Evolutionary conservation across 2,329 filamentous ascomycete genomes (phyloP).

Genomic region (Escovopsis sp.): DNA sequence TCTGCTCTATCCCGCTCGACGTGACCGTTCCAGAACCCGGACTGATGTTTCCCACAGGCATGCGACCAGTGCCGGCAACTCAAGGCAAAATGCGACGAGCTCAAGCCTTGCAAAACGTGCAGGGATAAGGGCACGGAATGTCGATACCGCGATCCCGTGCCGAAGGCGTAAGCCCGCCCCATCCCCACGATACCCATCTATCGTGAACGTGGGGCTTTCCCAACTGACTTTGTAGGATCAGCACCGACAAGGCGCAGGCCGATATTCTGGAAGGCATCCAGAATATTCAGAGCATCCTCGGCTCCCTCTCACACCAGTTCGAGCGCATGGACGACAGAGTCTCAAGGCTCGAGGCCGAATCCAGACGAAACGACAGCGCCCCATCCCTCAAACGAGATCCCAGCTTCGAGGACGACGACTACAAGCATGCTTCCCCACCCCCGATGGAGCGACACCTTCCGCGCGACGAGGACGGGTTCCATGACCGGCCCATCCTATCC

Average conservation of each 20-base stretch:
- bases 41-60: slow-evolving; percentile 40
- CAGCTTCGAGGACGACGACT: slow-evolving; percentile 18
- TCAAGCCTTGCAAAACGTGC: slow-evolving; percentile 71
- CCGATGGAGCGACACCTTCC: slow-evolving; percentile 7
- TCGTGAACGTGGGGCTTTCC: neutral
- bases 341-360: slow-evolving; percentile 19
- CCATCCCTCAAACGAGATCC: slow-evolving; percentile 6
- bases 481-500: slow-evolving; percentile 13
- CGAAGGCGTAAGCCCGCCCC: slow-evolving; percentile 58
- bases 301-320: slow-evolving; percentile 22
- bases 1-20: slow-evolving; percentile 14
- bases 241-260: slow-evolving; percentile 44
- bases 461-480: slow-evolving; percentile 10
- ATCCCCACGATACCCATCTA: neutral
- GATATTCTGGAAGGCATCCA: slow-evolving; percentile 45
- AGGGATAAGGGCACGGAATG: slow-evolving; percentile 73
- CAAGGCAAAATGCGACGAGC: slow-evolving; percentile 87
- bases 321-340: slow-evolving; percentile 23
- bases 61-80: slow-evolving; percentile 80
- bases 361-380: slow-evolving; percentile 8
- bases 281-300: slow-evolving; percentile 24
- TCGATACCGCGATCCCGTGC: slow-evolving; percentile 80
- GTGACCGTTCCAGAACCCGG: neutral
- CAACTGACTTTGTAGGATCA: slow-evolving; percentile 13
- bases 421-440: slow-evolving; percentile 13